Conservation (phyloP, 2,329 filamentous ascomycete genomes). For the Ophiostoma montium region DNA sequence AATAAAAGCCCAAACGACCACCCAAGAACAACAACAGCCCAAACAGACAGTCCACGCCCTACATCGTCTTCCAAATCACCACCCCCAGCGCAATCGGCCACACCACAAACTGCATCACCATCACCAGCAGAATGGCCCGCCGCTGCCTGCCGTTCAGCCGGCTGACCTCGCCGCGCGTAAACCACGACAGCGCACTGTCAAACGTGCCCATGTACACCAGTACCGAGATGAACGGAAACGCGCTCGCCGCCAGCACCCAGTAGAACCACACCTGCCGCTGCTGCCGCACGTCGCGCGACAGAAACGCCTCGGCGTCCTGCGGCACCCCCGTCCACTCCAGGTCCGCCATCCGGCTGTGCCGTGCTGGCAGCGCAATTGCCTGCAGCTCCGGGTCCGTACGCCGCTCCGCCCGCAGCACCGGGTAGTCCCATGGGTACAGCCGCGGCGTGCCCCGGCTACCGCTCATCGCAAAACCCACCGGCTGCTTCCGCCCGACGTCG, state of each 20-base stretch:
- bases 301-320: constrained; percentile 15
- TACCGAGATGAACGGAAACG: constrained; percentile 33
- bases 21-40: background rate
- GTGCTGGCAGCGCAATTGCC: constrained; percentile 6
- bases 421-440: constrained; percentile 16
- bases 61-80: constrained; percentile 11
- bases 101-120: constrained; percentile 15
- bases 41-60: background rate
- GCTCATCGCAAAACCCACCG: too few species aligned
- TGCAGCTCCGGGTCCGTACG: constrained; percentile 12
- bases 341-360: background rate
- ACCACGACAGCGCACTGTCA: constrained; percentile 33
- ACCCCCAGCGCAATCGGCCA: constrained; percentile 14
- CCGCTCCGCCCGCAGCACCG: constrained; percentile 6
- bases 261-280: constrained; percentile 25
- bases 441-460: constrained; percentile 7
- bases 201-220: constrained; percentile 31
- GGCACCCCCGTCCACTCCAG: constrained; percentile 11
- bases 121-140: constrained; percentile 22
- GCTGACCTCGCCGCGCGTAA: constrained; percentile 30
- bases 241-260: constrained; percentile 23
- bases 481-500: background rate
- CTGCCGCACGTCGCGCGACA: constrained; percentile 17
- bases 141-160: constrained; percentile 25
- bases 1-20: background rate